Conservation (phyloP, 768 basidiomycete species). For the Clitopilus hobsonii region DNA sequence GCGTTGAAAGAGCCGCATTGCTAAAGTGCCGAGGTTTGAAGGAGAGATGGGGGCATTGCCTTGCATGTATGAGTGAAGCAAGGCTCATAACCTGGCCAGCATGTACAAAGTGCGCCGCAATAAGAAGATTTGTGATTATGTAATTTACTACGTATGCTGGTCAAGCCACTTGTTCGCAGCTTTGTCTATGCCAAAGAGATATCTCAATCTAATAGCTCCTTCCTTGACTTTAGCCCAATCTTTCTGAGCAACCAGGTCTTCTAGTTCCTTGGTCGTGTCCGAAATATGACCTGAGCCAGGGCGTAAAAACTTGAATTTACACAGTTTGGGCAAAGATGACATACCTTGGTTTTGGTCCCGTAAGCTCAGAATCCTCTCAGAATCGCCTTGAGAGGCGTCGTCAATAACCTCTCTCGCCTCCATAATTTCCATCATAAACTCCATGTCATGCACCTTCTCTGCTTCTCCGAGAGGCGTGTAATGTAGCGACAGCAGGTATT, state of each 20-base stretch:
- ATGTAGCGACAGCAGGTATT: constrained; percentile 73
- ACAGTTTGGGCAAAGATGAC: constrained; percentile 9
- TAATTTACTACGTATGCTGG: constrained; percentile 12
- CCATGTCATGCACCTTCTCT: constrained; percentile 68
- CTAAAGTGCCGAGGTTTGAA: background rate
- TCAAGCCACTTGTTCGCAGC: constrained; percentile 41
- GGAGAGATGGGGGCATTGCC: background rate
- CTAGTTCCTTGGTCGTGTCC: constrained; percentile 39
- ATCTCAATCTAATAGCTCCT: constrained; percentile 67
- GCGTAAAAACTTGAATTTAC: background rate
- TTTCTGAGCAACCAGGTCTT: constrained; percentile 39
- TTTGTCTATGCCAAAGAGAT: constrained; percentile 59
- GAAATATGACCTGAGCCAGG: constrained; percentile 45
- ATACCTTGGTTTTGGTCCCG: constrained; percentile 50
- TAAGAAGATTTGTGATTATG: background rate
- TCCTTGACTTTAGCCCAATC: constrained; percentile 56
- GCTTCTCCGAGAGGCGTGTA: constrained; percentile 56
- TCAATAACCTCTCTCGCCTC: constrained; percentile 76
- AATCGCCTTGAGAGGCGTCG: constrained; percentile 35
- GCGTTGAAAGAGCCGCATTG: too few relatives aligned
- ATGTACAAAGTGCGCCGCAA: background rate
- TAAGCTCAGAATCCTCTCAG: constrained; percentile 44
- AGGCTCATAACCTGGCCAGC: background rate
- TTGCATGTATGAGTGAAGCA: background rate
- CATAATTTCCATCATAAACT: constrained; percentile 74